Conservation (phyloP, 192 early-diverging fungal genomes). For the Globomyces pollinis-pini region DNA sequence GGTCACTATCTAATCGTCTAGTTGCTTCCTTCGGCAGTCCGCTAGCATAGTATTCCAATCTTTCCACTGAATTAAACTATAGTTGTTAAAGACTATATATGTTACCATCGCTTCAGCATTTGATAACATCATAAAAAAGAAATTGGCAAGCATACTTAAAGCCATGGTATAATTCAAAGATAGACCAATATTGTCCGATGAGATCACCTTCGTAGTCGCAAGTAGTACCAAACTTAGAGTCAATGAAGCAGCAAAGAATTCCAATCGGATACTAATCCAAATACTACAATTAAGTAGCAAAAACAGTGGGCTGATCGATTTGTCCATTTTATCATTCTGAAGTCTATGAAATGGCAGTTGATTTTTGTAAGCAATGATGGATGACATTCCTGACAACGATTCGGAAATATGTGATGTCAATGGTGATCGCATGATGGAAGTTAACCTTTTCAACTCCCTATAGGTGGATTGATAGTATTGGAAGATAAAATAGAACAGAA, state of each 20-base stretch:
- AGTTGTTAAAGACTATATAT: too few species aligned
- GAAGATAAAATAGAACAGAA: neutral
- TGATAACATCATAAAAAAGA: constrained; percentile 35
- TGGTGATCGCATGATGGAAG: constrained; percentile 15
- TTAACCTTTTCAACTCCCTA: constrained; percentile 20
- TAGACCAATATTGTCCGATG: neutral
- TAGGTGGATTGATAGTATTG: neutral
- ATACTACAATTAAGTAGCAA: neutral
- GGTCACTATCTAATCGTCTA: neutral
- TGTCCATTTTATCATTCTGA: neutral
- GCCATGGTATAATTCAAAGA: neutral
- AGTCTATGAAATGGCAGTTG: constrained; percentile 4
- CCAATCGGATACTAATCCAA: constrained; percentile 20
- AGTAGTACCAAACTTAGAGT: constrained; percentile 14
- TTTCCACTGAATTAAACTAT: constrained; percentile 10
- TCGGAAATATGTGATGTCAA: constrained; percentile 21
- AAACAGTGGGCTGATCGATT: neutral
- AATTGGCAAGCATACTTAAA: neutral
- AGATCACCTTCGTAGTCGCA: neutral
- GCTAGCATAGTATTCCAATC: neutral
- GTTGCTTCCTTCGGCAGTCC: neutral
- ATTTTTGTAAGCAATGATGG: constrained; percentile 16
- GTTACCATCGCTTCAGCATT: constrained; percentile 24
- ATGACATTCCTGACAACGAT: constrained; percentile 23
- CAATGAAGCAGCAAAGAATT: constrained; percentile 4